A percentile compares a stretch with the other conserved stretches of the same genome.
phyloP scores from a whole-genome alignment of 768 basidiomycete genomes.

The Chiua virens region DNA sequence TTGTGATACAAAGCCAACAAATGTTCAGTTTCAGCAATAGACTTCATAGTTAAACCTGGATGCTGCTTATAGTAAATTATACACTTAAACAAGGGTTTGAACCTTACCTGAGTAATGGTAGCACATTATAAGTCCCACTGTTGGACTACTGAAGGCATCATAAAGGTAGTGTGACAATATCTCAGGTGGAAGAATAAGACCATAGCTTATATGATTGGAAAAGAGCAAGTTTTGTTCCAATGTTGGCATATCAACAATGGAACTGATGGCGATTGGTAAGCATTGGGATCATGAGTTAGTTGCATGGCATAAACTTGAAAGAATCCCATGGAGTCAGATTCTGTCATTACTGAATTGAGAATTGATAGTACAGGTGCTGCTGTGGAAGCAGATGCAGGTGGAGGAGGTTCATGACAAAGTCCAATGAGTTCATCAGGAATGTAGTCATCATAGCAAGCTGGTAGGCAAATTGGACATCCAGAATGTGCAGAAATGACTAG shows the following conservation, averaged over 20 bases:
- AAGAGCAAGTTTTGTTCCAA: no score
- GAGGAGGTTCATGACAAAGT: background rate
- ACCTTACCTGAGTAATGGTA: background rate
- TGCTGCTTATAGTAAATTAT: no score
- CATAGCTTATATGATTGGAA: no score
- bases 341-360: background rate
- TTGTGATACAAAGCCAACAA: no score
- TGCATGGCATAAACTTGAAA: slow-evolving; percentile 3
- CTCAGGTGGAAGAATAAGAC: no score
- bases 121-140: background rate
- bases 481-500: background rate
- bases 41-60: background rate
- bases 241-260: no score
- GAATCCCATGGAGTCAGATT: background rate
- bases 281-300: background rate
- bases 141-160: background rate
- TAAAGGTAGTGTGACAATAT: background rate
- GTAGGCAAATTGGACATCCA: background rate
- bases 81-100: no score
- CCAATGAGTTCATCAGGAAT: background rate
- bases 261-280: no score
- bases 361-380: background rate
- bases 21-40: background rate
- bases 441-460: slow-evolving; percentile 2
- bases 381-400: background rate